Evolutionary conservation across 139 green algal genomes (phyloP).

Genomic region (Chlamydomonas sp.): DNA sequence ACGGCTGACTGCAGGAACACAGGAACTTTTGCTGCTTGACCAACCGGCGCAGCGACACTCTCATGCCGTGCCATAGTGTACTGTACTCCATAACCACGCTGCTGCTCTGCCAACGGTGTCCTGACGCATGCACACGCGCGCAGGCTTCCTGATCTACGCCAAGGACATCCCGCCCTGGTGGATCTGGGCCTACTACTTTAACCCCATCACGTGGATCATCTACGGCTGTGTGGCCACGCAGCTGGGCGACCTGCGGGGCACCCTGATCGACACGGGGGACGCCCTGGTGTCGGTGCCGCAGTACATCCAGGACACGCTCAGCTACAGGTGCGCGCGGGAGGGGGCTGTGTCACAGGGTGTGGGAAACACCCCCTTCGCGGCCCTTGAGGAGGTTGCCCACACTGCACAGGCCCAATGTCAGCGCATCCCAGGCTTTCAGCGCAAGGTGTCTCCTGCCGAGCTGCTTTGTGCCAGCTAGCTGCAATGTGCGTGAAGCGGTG

Average conservation of each 20-base stretch:
- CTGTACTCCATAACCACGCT: background rate
- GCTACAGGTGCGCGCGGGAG: slow-evolving; percentile 24
- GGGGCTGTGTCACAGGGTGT: background rate
- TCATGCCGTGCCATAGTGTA: background rate
- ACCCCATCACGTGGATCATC: slow-evolving; percentile 22
- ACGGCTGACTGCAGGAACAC: background rate
- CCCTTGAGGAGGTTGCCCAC: background rate
- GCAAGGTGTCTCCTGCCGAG: no score
- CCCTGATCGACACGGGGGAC: background rate
- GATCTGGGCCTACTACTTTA: slow-evolving; percentile 38
- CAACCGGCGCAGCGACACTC: no score
- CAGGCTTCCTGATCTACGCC: background rate
- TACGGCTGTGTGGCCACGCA: slow-evolving; percentile 31
- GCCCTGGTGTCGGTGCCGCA: background rate
- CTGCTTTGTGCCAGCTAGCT: no score
- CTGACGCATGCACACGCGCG: background rate
- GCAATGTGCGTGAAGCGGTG: no score
- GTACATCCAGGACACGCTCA: slow-evolving; percentile 25
- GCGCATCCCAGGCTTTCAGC: no score
- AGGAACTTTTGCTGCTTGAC: background rate
- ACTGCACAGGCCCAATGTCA: no score
- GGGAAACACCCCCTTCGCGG: background rate
- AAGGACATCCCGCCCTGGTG: slow-evolving; percentile 1
- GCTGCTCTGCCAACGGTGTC: background rate
- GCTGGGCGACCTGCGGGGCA: slow-evolving; percentile 33